Base-by-base conservation (phyloP, 306 rosid species). In the Dalbergia cochinchinensis region DNA sequence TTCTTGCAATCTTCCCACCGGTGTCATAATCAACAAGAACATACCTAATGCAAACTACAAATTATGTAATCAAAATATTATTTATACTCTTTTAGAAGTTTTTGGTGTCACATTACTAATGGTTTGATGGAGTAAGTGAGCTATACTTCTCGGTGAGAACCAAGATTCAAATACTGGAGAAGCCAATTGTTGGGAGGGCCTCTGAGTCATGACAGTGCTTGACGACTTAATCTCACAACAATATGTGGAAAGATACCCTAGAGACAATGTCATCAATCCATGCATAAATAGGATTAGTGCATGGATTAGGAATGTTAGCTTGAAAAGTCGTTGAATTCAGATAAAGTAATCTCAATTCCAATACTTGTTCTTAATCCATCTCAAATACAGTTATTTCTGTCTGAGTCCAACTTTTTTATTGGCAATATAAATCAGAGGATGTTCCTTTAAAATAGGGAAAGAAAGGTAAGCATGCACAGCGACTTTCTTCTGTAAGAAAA, bases 311-410 rank as follows among this genome's bases (percentile, higher is more conserved):
- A 34, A 31, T 66, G 15, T 16, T 57, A 57, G 4, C 18, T 14
- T 44, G 26, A 77, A 54, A 39, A 13, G 31, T n/a, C 33, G 59
- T 55, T 41, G 8, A 44, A 26, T 60, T 61, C 3, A 31, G 14
- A 20, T 1, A 45, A 44, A 81, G 54, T 34, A 10, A 75, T 14
- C 31, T 59, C 71, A 62, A 11, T 58, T 66, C 11, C 58, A 33
- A 68, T 20, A 35, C 35, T 74, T 35, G n/a, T 35, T 81, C 45
- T 65, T n/a, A 59, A 59, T 74, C 22, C 8, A 26, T 69, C 51
- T 72, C 16, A 44, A 53, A 11, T 80, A 10, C 5, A 22, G 45
- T 71, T 61, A 11, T 9, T 55, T 59, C 80, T 35, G 51, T 66
- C 22, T 74, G 74, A 22, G 39, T 47, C 58, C 37, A 58, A 58